A percentile compares a stretch with the other conserved stretches of the same genome.
phyloP scores from a whole-genome alignment of 257 asterid species.

The Rubia yunnanensis region DNA sequence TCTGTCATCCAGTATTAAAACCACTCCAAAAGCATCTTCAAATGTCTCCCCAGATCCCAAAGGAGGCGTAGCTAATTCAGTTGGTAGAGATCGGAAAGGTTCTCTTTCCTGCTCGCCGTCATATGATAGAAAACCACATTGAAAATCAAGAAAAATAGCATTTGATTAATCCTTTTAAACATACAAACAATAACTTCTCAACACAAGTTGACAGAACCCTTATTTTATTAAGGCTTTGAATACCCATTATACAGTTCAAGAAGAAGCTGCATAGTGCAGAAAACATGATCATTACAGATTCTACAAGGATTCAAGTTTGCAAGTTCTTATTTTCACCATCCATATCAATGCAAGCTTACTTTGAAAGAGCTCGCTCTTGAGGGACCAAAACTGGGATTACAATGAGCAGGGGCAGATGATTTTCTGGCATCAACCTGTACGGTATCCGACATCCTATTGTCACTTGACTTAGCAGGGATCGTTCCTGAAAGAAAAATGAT shows the following conservation, averaged over 20 bases:
- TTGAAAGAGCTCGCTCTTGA: constrained; percentile 46
- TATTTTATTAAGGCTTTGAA: not conserved
- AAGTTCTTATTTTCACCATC: constrained; percentile 6
- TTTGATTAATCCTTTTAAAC: not conserved
- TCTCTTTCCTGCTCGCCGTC: constrained; percentile 33
- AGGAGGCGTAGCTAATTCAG: constrained; percentile 59
- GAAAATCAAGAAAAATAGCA: not conserved
- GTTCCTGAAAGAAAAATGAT: constrained; percentile 14
- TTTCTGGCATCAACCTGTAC: constrained; percentile 24
- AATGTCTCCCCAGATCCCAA: constrained; percentile 67
- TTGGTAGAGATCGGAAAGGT: constrained; percentile 37
- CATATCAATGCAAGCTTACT: constrained; percentile 38
- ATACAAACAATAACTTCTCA: constrained; percentile 1
- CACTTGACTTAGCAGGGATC: constrained; percentile 22
- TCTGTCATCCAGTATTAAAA: constrained; percentile 78
- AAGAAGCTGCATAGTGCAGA: too few species aligned
- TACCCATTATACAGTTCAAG: not conserved
- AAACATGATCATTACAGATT: not conserved
- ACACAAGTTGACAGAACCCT: not conserved
- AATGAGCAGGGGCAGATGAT: constrained; percentile 23
- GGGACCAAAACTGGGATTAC: constrained; percentile 28
- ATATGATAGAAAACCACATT: not conserved
- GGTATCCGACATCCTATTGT: constrained; percentile 23
- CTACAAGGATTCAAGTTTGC: not conserved
- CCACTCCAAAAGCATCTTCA: constrained; percentile 74